Evolutionary conservation across 2,329 filamentous ascomycete genomes (phyloP).

Genomic region (Thelonectria discophora): DNA sequence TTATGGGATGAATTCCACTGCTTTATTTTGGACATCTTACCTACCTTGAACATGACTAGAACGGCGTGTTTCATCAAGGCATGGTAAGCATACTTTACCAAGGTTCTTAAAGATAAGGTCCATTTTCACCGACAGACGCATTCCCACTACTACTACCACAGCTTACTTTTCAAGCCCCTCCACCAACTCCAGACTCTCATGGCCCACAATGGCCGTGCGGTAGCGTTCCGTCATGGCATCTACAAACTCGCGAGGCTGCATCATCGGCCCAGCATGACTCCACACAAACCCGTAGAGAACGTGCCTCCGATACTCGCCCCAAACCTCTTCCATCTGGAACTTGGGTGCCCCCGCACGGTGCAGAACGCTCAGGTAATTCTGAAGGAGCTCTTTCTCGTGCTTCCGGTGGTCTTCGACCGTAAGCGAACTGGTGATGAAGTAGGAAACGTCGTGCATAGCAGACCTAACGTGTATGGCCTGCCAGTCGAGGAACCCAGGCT

Average conservation of each 20-base stretch:
- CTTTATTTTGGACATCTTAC: no score
- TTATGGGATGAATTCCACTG: no score
- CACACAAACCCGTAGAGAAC: constrained; percentile 28
- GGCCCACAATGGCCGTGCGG: constrained; percentile 24
- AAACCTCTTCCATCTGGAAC: constrained; percentile 1
- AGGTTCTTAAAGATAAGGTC: no score
- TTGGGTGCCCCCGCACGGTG: neutral
- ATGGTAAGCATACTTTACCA: no score
- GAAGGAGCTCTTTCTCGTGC: constrained; percentile 20
- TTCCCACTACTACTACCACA: no score
- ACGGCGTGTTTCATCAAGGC: no score
- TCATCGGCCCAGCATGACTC: constrained; percentile 24
- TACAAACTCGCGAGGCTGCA: constrained; percentile 25
- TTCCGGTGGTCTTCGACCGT: constrained; percentile 12
- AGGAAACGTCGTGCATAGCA: constrained; percentile 23
- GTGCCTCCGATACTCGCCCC: constrained; percentile 26
- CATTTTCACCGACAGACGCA: no score
- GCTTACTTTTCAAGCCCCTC: constrained; percentile 5
- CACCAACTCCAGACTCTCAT: constrained; percentile 24
- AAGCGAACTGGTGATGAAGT: constrained; percentile 8
- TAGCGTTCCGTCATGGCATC: constrained; percentile 25
- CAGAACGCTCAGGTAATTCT: constrained; percentile 19
- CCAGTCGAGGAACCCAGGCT: constrained; percentile 30
- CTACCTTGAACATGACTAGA: no score
- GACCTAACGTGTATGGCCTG: constrained; percentile 17